Evolutionary conservation across 2,329 filamentous ascomycete genomes (phyloP).

Genomic region (Leptoxyphium fumago): DNA sequence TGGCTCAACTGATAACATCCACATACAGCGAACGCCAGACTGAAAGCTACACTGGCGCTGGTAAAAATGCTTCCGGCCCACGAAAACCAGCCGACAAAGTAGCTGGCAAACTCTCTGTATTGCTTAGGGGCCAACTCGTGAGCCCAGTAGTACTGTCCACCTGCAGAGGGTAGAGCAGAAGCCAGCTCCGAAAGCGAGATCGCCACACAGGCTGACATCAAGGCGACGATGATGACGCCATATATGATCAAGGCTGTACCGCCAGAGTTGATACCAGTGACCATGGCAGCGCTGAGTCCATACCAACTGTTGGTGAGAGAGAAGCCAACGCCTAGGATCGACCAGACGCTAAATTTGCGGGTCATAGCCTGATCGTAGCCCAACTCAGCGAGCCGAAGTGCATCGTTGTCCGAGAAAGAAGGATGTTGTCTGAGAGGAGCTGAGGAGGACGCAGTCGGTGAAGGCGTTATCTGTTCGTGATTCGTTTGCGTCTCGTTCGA

Average conservation of each 20-base stretch:
- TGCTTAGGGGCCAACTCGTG: slow-evolving; percentile 47
- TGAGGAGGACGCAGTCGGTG: background rate
- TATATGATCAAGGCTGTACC: slow-evolving; percentile 36
- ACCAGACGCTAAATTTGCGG: slow-evolving; percentile 35
- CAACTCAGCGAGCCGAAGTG: slow-evolving; percentile 32
- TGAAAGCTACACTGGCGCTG: slow-evolving; percentile 39
- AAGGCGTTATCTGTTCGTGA: background rate
- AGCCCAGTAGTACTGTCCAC: slow-evolving; percentile 63
- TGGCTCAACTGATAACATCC: slow-evolving; percentile 39
- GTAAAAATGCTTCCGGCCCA: slow-evolving; percentile 70
- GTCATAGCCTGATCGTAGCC: slow-evolving; percentile 34
- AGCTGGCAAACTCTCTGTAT: slow-evolving; percentile 39
- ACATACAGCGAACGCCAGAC: slow-evolving; percentile 32
- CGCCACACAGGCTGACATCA: slow-evolving; percentile 45
- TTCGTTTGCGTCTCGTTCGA: too few species aligned
- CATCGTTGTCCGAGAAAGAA: slow-evolving; percentile 20
- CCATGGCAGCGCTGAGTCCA: slow-evolving; percentile 33
- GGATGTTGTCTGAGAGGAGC: background rate
- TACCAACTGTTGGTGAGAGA: slow-evolving; percentile 39
- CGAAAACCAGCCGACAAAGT: slow-evolving; percentile 60
- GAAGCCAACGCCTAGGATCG: slow-evolving; percentile 36
- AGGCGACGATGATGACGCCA: slow-evolving; percentile 32
- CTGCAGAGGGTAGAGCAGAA: slow-evolving; percentile 57
- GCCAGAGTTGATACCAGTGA: slow-evolving; percentile 37
- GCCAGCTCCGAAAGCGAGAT: slow-evolving; percentile 58